These are phyloP conservation scores for Inonotus obliquus DNA, from an alignment of 1,284 basidiomycete species.

Conservation along the genomic window DNA sequence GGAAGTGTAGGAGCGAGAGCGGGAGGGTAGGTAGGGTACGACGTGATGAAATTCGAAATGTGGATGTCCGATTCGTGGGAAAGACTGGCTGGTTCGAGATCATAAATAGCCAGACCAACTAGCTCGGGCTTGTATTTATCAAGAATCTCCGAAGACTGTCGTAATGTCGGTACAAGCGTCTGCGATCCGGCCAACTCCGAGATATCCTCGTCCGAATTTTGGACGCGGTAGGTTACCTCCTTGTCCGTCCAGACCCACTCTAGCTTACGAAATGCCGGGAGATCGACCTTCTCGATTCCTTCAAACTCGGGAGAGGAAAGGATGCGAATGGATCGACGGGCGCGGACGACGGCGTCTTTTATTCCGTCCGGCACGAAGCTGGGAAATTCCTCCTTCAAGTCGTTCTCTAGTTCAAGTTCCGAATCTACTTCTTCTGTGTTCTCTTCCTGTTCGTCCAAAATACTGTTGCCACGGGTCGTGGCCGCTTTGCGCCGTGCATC, in stretches of 20 bases:
- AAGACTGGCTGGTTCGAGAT: slow-evolving; percentile 55
- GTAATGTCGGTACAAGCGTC: too few relatives aligned
- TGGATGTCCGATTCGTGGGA: slow-evolving; percentile 25
- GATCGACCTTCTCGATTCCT: slow-evolving; percentile 29
- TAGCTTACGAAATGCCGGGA: slow-evolving; percentile 30
- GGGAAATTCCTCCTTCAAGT: slow-evolving; percentile 38
- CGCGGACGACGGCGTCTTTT: slow-evolving; percentile 48
- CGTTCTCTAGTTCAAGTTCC: slow-evolving; percentile 1
- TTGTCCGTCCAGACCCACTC: slow-evolving; percentile 63
- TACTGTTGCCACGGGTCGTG: slow-evolving; percentile 29
- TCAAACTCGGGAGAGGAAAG: slow-evolving; percentile 55
- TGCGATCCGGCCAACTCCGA: background rate
- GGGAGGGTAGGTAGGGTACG: slow-evolving; percentile 56
- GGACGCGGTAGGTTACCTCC: slow-evolving; percentile 34
- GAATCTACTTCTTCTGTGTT: slow-evolving; percentile 20
- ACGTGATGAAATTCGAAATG: slow-evolving; percentile 44
- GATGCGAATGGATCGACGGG: slow-evolving; percentile 61
- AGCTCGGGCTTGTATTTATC: slow-evolving; percentile 17
- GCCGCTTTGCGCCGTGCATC: slow-evolving; percentile 16
- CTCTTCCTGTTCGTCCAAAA: slow-evolving; percentile 34
- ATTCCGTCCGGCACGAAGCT: slow-evolving; percentile 51
- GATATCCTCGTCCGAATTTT: background rate
- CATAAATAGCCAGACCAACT: slow-evolving; percentile 50
- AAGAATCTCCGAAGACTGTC: background rate
- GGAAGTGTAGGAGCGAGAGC: slow-evolving; percentile 56